phyloP scores from a whole-genome alignment of 345 rosid species.

The Bruguiera parviflora region DNA sequence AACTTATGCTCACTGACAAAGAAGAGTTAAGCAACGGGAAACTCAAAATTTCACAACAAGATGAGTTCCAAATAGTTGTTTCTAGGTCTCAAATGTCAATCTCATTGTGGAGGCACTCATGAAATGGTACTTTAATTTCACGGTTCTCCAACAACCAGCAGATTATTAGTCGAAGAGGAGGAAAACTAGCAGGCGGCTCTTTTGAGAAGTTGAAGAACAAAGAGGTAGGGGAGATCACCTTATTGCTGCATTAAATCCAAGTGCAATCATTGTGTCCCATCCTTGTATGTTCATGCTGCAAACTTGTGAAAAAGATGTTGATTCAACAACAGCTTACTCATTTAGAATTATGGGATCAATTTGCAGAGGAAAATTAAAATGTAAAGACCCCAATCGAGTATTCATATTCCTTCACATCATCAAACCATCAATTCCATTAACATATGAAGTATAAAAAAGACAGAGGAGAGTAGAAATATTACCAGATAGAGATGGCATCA shows the following conservation, averaged over 20 bases:
- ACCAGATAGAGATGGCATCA: constrained; percentile 93
- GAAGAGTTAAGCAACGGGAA: too few relatives aligned
- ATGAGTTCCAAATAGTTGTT: too few relatives aligned
- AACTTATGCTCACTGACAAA: background rate
- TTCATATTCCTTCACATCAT: too few relatives aligned
- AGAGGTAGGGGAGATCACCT: constrained; percentile 40
- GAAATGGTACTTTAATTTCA: background rate
- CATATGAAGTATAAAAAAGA: background rate
- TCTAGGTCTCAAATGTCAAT: too few relatives aligned
- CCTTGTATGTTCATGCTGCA: constrained; percentile 87
- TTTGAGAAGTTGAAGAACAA: background rate
- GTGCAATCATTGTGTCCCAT: constrained; percentile 87
- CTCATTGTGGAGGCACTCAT: too few relatives aligned
- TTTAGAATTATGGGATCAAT: too few relatives aligned
- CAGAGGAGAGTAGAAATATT: background rate
- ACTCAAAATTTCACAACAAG: too few relatives aligned
- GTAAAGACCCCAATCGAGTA: too few relatives aligned
- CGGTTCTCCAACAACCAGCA: background rate
- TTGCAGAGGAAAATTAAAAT: too few relatives aligned
- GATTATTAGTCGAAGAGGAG: too few relatives aligned
- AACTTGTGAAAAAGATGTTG: background rate
- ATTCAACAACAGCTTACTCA: background rate
- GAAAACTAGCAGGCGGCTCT: background rate
- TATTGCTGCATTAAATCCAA: constrained; percentile 89
- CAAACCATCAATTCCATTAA: too few relatives aligned